Base-by-base conservation (phyloP, 192 early-diverging fungal genomes). In the Nowakowskiella sp. region DNA sequence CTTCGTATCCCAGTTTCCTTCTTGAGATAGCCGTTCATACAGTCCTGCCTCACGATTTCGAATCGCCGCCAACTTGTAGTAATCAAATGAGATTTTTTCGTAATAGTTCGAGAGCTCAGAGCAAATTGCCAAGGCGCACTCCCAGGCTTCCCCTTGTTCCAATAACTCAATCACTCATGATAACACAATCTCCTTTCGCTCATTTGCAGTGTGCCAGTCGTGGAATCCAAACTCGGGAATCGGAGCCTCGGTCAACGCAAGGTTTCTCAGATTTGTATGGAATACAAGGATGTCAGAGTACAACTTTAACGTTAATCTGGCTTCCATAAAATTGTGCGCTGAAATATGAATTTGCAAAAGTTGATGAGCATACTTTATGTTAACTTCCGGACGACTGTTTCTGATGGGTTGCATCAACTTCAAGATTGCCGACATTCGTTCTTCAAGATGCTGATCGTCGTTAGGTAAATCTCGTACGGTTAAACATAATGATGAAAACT, bases 131-230 rank as follows among this genome's bases (percentile, higher is more conserved):
- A 85, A 65, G n/a, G 81, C 81, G 1, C 82, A 53, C 57, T 89
- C 86, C 86, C 86, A 89, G 3, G 83, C 74, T 25, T 60, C 68
- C 16, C 83, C 81, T 10, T 64, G 60, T 27, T 83, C 83, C 9
- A 89, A 62, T 25, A 83, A 73, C 6, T 72, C 63, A 8, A 89
- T 59, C 58, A 78, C 78, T 31, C 70, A 63, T 32, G 65, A 36
- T 59, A 78, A 78, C 6, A 88, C 69, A 23, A 68, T 53, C 51
- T 85, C 82, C 49, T 88, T 88, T 6, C 84, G 57, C 29, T 76
- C 68, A 61, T 81, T 81, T 4, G 73, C 64, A 7, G 68, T 67
- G 49, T 79, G 69, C 9, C 56, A 36, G 6, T 55, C 44, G 5
- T 56, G 30, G 42, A 81, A 82, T 25, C 70, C 79, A 23, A 76